These are phyloP conservation scores for Monilinia aucupariae DNA, from an alignment of 2,329 filamentous ascomycete genomes.

Conservation along the genomic window DNA sequence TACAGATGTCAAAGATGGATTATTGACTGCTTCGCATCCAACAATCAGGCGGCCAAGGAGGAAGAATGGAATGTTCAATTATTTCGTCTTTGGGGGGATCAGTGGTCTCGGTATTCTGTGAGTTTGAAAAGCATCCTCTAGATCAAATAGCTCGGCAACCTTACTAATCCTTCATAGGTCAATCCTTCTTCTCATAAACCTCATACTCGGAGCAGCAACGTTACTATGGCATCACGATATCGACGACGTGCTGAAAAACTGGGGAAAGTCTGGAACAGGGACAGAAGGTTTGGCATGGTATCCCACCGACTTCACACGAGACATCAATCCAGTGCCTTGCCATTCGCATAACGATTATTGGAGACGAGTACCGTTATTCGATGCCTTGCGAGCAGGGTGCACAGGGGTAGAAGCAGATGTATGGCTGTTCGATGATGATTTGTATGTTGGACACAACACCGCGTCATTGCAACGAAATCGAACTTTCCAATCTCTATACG, in stretches of 20 bases:
- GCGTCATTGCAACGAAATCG: constrained; percentile 48
- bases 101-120: constrained; percentile 38
- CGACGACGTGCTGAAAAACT: constrained; percentile 34
- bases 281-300: constrained; percentile 42
- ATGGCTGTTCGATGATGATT: constrained; percentile 52
- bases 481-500: constrained; percentile 58
- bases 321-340: constrained; percentile 50
- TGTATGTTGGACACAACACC: constrained; percentile 60
- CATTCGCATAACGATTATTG: constrained; percentile 71
- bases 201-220: constrained; percentile 34
- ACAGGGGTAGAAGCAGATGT: constrained; percentile 65
- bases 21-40: constrained; percentile 17
- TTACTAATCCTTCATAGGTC: constrained; percentile 28
- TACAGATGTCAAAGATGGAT: constrained; percentile 4
- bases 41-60: constrained; percentile 16
- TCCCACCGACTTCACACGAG: constrained; percentile 47
- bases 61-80: constrained; percentile 28
- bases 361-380: constrained; percentile 56
- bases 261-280: constrained; percentile 38
- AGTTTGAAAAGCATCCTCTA: constrained; percentile 19
- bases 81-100: constrained; percentile 37
- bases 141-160: not conserved
- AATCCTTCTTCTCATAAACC: constrained; percentile 35
- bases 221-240: constrained; percentile 33
- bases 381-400: constrained; percentile 55